These are phyloP conservation scores for Penicillium samsonianum DNA, from an alignment of 495 filamentous ascomycete genomes.

Conservation along the genomic window DNA sequence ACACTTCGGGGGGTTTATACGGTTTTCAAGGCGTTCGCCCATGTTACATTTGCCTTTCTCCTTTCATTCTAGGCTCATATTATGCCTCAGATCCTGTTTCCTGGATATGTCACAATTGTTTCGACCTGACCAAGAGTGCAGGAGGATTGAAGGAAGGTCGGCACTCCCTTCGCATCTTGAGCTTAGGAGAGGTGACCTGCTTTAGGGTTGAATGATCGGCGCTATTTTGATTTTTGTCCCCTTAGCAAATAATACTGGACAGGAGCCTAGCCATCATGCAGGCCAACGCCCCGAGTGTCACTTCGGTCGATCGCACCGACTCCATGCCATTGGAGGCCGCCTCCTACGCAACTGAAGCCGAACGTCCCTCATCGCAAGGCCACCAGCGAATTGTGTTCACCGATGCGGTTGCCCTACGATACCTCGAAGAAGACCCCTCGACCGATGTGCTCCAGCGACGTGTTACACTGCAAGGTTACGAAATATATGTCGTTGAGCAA, in stretches of 20 bases:
- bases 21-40: not conserved
- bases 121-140: constrained; percentile 23
- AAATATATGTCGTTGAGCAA: constrained; percentile 94
- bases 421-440: constrained; percentile 83
- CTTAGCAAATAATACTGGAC: constrained; percentile 6
- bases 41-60: not conserved
- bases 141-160: constrained; percentile 33
- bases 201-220: constrained; percentile 7
- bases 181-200: constrained; percentile 16
- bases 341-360: constrained; percentile 21
- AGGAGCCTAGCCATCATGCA: constrained; percentile 25
- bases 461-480: constrained; percentile 74
- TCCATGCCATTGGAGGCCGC: constrained; percentile 27
- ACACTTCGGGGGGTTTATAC: constrained; percentile 2
- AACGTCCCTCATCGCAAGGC: constrained; percentile 26
- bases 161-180: constrained; percentile 27
- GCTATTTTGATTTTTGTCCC: not conserved
- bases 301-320: constrained; percentile 25
- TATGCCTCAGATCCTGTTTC: constrained; percentile 15
- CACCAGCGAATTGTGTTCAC: constrained; percentile 66
- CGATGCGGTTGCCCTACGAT: constrained; percentile 76
- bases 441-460: constrained; percentile 74
- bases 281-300: constrained; percentile 24
- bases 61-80: constrained; percentile 1
- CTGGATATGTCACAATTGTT: constrained; percentile 32